Evolutionary conservation across 2,329 filamentous ascomycete genomes (phyloP).

Genomic region (Blastomyces emzantsi): DNA sequence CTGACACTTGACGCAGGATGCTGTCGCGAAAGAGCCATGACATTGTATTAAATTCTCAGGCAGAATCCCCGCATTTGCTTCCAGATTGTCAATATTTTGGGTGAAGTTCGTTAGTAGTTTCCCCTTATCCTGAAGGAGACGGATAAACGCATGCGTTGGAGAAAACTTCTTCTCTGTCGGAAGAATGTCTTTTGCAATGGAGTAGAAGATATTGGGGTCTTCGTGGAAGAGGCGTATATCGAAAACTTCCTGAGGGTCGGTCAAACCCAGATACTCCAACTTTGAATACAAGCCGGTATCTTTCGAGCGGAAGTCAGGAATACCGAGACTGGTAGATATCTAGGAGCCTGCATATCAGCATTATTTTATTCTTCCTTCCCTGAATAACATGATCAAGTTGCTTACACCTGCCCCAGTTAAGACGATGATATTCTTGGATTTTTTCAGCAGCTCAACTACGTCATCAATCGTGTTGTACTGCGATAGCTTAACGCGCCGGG

Average conservation of each 20-base stretch:
- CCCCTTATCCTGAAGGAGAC: conserved; percentile 72
- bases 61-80: conserved; percentile 73
- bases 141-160: conserved; percentile 90
- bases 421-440: conserved; percentile 76
- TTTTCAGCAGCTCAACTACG: conserved; percentile 65
- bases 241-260: conserved; percentile 90
- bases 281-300: conserved; percentile 86
- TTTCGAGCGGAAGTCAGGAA: conserved; percentile 93
- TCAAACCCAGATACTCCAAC: conserved; percentile 64
- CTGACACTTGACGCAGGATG: conserved; percentile 75
- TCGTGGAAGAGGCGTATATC: conserved; percentile 79
- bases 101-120: conserved; percentile 96
- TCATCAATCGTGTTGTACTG: conserved; percentile 82
- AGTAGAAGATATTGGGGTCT: conserved; percentile 85
- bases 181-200: conserved; percentile 80
- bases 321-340: conserved; percentile 93
- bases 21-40: conserved; percentile 91
- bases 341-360: conserved; percentile 18
- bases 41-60: conserved; percentile 85
- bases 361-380: conserved; percentile 3
- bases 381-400: conserved; percentile 7
- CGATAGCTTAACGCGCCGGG: conserved; percentile 68
- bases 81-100: conserved; percentile 97
- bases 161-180: conserved; percentile 72
- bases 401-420: conserved; percentile 76